Conservation (phyloP, 352 stramenopile species). For the Albugo candida region DNA sequence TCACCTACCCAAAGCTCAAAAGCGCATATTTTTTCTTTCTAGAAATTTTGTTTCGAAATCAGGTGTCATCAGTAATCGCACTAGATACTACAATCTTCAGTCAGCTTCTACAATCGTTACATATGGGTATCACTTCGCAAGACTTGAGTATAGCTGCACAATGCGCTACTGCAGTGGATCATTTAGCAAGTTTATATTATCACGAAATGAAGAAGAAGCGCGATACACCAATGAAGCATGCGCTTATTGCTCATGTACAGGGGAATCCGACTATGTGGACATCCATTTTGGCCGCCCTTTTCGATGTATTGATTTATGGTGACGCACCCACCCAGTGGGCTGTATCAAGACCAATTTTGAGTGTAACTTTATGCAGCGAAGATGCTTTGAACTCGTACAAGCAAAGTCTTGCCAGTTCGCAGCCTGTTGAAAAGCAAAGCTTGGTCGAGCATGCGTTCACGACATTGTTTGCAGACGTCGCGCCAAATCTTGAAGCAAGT, state of each 20-base stretch:
- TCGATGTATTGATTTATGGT: conserved; percentile 95
- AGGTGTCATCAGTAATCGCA: conserved; percentile 86
- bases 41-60: conserved; percentile 96
- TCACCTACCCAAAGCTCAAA: conserved; percentile 95
- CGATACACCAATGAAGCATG: conserved; percentile 87
- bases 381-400: conserved; percentile 87
- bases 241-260: conserved; percentile 81
- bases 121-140: conserved; percentile 75
- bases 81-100: conserved; percentile 89
- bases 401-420: conserved; percentile 85
- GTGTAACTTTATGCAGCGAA: conserved; percentile 91
- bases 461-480: conserved; percentile 90
- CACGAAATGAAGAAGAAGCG: conserved; percentile 93
- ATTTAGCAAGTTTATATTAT: conserved; percentile 84
- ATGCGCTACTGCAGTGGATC: conserved; percentile 92
- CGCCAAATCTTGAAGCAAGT: conserved; percentile 87
- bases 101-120: conserved; percentile 88
- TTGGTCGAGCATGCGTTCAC: conserved; percentile 91
- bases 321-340: conserved; percentile 95
- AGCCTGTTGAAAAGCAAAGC: conserved; percentile 83
- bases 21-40: conserved; percentile 96
- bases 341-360: conserved; percentile 93
- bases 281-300: conserved; percentile 75
- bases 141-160: conserved; percentile 87
- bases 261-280: conserved; percentile 87